These are phyloP conservation scores for Rhododendron simsii DNA, from an alignment of 148 eudicot species.

Conservation along the genomic window DNA sequence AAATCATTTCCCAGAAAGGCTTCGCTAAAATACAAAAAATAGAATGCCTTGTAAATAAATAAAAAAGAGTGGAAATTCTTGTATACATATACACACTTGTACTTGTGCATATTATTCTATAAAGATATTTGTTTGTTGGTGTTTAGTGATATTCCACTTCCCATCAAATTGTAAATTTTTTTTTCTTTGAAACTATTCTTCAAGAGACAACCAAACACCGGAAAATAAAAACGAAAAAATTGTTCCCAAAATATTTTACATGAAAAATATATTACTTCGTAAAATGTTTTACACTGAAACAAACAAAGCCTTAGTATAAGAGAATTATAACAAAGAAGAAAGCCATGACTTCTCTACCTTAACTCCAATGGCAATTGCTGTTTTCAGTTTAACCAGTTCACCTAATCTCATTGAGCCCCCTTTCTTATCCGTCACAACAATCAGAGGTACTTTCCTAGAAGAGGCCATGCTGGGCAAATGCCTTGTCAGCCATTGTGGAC, in stretches of 20 bases:
- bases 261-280: too few species aligned
- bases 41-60: too few species aligned
- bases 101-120: neutral
- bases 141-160: neutral
- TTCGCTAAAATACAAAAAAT: too few species aligned
- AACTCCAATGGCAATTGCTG: conserved; percentile 76
- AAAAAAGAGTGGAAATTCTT: neutral
- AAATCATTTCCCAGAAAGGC: too few species aligned
- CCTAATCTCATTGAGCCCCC: conserved; percentile 78
- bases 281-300: neutral
- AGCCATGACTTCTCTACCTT: conserved; percentile 34
- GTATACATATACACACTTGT: too few species aligned
- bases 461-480: conserved; percentile 75
- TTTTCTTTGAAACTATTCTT: neutral
- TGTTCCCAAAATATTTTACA: too few species aligned
- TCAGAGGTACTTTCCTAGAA: conserved; percentile 63
- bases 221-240: too few species aligned
- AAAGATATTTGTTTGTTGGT: neutral
- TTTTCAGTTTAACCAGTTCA: conserved; percentile 63
- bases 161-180: neutral
- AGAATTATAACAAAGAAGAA: neutral
- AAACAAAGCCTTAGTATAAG: neutral
- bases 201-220: neutral
- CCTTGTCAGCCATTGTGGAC: conserved; percentile 69
- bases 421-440: conserved; percentile 63